Evolutionary conservation across 441 rosid species (phyloP).

Genomic region (Capsella rubella): DNA sequence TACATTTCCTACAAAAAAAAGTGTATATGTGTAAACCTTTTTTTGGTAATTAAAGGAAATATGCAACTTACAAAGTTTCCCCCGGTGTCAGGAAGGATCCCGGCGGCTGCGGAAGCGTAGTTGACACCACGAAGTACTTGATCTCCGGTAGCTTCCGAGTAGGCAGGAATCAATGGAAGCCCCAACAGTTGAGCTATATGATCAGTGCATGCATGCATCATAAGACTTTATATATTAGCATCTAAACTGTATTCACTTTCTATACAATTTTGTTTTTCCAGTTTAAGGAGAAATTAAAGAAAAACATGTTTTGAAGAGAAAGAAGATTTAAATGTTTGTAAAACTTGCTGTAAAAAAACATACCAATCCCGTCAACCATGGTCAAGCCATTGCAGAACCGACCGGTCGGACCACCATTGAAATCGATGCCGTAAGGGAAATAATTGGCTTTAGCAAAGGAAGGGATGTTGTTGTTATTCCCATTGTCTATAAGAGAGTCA

Average conservation of each 20-base stretch:
- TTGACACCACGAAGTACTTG: slow-evolving; percentile 83
- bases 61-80: slow-evolving; percentile 80
- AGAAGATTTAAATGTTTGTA: background rate
- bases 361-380: slow-evolving; percentile 93
- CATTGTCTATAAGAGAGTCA: slow-evolving; percentile 93
- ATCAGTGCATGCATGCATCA: slow-evolving; percentile 45
- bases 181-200: slow-evolving; percentile 73
- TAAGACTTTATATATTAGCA: slow-evolving; percentile 8
- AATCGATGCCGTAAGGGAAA: slow-evolving; percentile 91
- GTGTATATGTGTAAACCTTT: background rate
- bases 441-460: slow-evolving; percentile 92
- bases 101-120: slow-evolving; percentile 98
- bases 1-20: background rate
- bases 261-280: background rate
- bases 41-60: background rate
- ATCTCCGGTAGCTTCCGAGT: slow-evolving; percentile 73
- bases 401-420: slow-evolving; percentile 92
- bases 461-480: slow-evolving; percentile 82
- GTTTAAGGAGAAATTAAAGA: background rate
- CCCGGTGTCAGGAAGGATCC: slow-evolving; percentile 88
- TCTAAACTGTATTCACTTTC: background rate
- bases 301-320: background rate
- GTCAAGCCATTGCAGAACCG: slow-evolving; percentile 95
- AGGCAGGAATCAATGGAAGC: slow-evolving; percentile 85
- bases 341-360: background rate